A percentile compares a stretch with the other conserved stretches of the same genome.
These are phyloP conservation scores for Psilocybe tampanensis DNA, from an alignment of 768 basidiomycete genomes.

Conservation along the genomic window DNA sequence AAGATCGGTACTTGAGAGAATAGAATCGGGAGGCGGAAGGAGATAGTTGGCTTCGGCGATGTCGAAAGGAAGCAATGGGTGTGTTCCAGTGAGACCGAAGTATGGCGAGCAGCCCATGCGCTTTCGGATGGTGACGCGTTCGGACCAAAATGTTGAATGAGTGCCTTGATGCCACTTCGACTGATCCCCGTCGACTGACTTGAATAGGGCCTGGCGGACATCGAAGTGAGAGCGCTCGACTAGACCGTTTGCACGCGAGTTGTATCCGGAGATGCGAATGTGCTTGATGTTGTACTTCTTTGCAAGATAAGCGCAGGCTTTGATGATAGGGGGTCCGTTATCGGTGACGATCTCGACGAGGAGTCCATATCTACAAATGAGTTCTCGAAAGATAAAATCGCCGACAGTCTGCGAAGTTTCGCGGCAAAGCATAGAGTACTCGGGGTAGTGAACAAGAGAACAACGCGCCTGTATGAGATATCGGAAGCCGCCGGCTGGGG, in stretches of 20 bases:
- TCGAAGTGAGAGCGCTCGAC: conserved; percentile 33
- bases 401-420: conserved; percentile 28
- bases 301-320: conserved; percentile 7
- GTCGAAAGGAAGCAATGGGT: conserved; percentile 20
- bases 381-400: conserved; percentile 31
- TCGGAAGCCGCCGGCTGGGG: background rate
- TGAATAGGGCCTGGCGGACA: conserved; percentile 32
- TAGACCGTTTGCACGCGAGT: conserved; percentile 36
- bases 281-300: conserved; percentile 34
- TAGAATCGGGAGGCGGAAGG: background rate
- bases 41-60: background rate
- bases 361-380: conserved; percentile 33
- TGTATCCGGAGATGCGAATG: conserved; percentile 43
- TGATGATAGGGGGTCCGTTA: conserved; percentile 25
- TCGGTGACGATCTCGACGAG: conserved; percentile 38
- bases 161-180: conserved; percentile 2
- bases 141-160: conserved; percentile 33
- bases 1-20: conserved; percentile 10
- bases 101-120: conserved; percentile 32
- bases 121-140: conserved; percentile 29
- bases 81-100: conserved; percentile 27
- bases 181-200: conserved; percentile 30
- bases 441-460: conserved; percentile 5
- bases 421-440: conserved; percentile 10
- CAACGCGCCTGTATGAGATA: conserved; percentile 10